phyloP scores from a whole-genome alignment of 2,329 filamentous ascomycete genomes.

The Pestalotiopsis sp. region DNA sequence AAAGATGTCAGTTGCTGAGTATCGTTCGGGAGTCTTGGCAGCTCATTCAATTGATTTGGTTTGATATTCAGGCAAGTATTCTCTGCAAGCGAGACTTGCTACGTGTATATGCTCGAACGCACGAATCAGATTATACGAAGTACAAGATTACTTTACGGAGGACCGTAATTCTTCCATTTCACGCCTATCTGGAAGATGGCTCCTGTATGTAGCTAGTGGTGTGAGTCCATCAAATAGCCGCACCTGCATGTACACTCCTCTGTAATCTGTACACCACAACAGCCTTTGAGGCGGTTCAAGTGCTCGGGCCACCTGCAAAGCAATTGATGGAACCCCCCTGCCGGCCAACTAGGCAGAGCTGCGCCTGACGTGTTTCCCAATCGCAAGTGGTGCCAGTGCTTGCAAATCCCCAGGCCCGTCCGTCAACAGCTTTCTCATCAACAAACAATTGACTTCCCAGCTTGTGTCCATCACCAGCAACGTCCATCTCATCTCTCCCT shows the following conservation, averaged over 20 bases:
- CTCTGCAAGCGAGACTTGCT: too few relatives aligned
- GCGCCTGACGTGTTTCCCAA: constrained; percentile 44
- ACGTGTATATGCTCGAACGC: too few relatives aligned
- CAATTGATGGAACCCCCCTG: not conserved
- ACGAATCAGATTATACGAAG: too few relatives aligned
- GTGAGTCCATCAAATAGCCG: not conserved
- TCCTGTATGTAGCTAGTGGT: not conserved
- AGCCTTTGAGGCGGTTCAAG: not conserved
- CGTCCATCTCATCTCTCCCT: not conserved
- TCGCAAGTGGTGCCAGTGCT: constrained; percentile 23
- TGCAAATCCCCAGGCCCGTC: constrained; percentile 9
- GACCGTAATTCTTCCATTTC: too few relatives aligned
- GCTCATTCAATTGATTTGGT: too few relatives aligned
- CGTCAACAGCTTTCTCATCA: constrained; percentile 8
- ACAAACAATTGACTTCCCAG: constrained; percentile 3
- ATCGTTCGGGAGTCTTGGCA: too few relatives aligned
- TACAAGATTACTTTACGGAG: too few relatives aligned
- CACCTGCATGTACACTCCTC: not conserved
- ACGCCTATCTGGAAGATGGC: too few relatives aligned
- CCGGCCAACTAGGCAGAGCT: constrained; percentile 37
- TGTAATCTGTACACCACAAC: not conserved
- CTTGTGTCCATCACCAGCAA: not conserved
- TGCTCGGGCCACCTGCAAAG: not conserved
- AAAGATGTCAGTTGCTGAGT: too few relatives aligned
- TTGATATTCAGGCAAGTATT: too few relatives aligned